A percentile compares a stretch with the other conserved stretches of the same genome.
Conservation (phyloP, 176 grass and related monocot genomes). For the Carex parvula region DNA sequence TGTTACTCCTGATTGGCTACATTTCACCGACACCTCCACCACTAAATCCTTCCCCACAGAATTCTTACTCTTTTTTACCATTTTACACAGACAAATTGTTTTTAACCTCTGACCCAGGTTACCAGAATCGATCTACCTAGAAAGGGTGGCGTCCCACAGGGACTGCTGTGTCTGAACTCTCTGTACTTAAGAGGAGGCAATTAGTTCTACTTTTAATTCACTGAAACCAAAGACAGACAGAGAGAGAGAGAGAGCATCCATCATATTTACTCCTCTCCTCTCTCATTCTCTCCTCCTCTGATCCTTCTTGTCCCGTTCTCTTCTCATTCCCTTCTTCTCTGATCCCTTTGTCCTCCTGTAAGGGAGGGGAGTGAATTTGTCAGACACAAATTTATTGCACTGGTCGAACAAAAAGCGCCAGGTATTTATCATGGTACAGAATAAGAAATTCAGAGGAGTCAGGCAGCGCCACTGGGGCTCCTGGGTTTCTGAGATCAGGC, state of each 20-base stretch:
- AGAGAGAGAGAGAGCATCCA: neutral
- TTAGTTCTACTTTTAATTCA: conserved; percentile 12
- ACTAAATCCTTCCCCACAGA: neutral
- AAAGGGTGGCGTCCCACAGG: neutral
- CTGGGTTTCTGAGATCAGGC: conserved; percentile 99
- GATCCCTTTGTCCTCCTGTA: conserved; percentile 30
- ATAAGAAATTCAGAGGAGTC: conserved; percentile 98
- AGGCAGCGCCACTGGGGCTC: conserved; percentile 99
- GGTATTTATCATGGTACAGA: conserved; percentile 68
- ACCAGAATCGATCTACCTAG: conserved; percentile 24
- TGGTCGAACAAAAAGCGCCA: neutral
- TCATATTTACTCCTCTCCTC: conserved; percentile 15
- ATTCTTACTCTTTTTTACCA: neutral
- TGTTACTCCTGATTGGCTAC: neutral
- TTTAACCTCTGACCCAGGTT: neutral
- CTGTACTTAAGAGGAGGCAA: conserved; percentile 28
- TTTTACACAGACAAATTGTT: neutral
- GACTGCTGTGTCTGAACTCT: conserved; percentile 51
- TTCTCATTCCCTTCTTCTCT: conserved; percentile 40
- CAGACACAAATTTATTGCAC: neutral
- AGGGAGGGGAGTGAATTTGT: neutral
- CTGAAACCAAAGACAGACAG: neutral
- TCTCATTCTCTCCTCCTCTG: neutral
- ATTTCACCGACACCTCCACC: conserved; percentile 3
- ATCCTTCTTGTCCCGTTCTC: neutral